These are phyloP conservation scores for Fomitopsis palustris DNA, from an alignment of 1,284 basidiomycete genomes.

Conservation along the genomic window DNA sequence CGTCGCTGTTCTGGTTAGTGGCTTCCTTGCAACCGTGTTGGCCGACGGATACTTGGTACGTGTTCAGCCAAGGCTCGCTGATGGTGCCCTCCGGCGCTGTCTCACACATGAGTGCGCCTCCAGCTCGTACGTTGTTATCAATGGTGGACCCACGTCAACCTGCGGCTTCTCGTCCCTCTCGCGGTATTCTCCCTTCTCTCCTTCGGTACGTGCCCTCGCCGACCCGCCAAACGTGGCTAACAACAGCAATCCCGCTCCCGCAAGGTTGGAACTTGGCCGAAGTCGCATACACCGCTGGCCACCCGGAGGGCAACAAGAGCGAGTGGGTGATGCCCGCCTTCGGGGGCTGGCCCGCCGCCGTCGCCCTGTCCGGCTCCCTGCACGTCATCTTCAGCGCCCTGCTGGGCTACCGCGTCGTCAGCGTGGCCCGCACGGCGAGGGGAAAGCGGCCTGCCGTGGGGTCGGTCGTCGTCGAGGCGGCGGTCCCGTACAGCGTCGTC, in stretches of 20 bases:
- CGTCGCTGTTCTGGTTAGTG: not conserved
- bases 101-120: no score
- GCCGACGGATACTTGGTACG: not conserved
- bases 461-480: constrained; percentile 1
- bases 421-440: not conserved
- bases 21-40: not conserved
- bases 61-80: not conserved
- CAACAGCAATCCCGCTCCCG: not conserved
- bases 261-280: not conserved
- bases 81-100: no score
- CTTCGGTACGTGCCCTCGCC: not conserved
- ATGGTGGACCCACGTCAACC: not conserved
- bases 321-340: not conserved
- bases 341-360: not conserved
- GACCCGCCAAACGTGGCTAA: not conserved
- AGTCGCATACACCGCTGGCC: not conserved
- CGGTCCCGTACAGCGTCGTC: not conserved
- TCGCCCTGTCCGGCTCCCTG: not conserved
- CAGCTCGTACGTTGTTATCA: not conserved
- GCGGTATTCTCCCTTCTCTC: not conserved
- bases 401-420: not conserved
- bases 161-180: not conserved
- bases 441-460: not conserved
- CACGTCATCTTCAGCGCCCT: not conserved
- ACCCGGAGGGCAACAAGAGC: not conserved